phyloP scores from a whole-genome alignment of 331 rosid genomes.

The Prunus yedoensis region DNA sequence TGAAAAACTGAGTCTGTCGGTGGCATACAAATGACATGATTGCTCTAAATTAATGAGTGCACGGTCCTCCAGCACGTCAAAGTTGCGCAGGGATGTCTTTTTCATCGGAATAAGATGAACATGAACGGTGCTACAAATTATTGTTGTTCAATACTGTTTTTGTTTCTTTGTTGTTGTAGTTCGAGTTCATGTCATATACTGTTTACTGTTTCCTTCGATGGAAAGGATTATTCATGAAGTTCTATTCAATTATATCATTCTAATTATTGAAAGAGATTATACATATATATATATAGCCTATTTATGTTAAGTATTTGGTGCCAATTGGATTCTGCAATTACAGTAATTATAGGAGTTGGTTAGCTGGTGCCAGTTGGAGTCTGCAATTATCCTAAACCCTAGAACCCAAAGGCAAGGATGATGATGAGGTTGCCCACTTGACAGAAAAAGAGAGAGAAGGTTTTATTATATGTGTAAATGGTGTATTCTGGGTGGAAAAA shows the following conservation, averaged over 20 bases:
- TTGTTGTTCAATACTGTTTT: constrained; percentile 31
- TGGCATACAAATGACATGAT: constrained; percentile 50
- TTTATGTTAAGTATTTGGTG: background rate
- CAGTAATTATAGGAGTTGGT: background rate
- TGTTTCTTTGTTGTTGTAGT: constrained; percentile 20
- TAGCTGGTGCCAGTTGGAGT: constrained; percentile 11
- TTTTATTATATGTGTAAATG: constrained; percentile 6
- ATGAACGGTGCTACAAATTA: constrained; percentile 27
- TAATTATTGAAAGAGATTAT: background rate
- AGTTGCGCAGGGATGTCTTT: constrained; percentile 30
- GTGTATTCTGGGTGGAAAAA: constrained; percentile 23
- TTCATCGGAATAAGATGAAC: constrained; percentile 33
- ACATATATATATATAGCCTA: background rate
- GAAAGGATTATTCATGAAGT: background rate
- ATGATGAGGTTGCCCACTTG: constrained; percentile 20
- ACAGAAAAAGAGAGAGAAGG: background rate
- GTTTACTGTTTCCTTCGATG: constrained; percentile 17
- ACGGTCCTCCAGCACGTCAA: constrained; percentile 45
- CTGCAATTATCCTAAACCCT: constrained; percentile 15
- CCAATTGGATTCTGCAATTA: background rate
- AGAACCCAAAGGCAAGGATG: constrained; percentile 3
- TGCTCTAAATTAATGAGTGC: constrained; percentile 40
- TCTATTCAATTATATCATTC: background rate
- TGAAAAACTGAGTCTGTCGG: constrained; percentile 34
- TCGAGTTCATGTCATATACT: constrained; percentile 5